A percentile compares a stretch with the other conserved stretches of the same genome.
phyloP scores from a whole-genome alignment of 805 yeast genomes.

The Maudiozyma pseudohumilis region DNA sequence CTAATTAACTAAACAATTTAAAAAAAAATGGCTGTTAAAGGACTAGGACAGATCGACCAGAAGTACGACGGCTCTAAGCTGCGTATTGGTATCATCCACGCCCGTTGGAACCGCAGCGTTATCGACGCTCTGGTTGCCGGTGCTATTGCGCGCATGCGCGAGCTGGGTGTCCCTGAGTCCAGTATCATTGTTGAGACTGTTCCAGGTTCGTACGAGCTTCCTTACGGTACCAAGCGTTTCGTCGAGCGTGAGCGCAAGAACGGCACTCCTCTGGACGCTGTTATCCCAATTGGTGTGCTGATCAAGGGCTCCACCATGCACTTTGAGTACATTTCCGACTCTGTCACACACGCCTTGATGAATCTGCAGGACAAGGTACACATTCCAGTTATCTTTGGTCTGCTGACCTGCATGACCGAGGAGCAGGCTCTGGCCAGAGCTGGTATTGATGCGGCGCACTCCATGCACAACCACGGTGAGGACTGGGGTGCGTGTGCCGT shows the following conservation, averaged over 20 bases:
- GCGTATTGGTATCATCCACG: conserved; percentile 81
- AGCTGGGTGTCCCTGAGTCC: conserved; percentile 61
- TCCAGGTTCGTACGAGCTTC: conserved; percentile 93
- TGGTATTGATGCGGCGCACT: conserved; percentile 56
- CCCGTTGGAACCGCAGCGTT: conserved; percentile 83
- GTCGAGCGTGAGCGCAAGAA: conserved; percentile 34
- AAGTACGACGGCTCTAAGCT: conserved; percentile 57
- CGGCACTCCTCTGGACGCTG: conserved; percentile 59
- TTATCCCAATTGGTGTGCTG: conserved; percentile 87
- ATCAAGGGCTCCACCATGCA: conserved; percentile 98
- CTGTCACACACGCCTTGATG: conserved; percentile 82
- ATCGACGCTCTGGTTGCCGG: conserved; percentile 77
- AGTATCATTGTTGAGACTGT: conserved; percentile 77
- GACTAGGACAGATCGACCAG: conserved; percentile 67
- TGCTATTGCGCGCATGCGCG: conserved; percentile 47
- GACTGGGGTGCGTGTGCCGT: conserved; percentile 99
- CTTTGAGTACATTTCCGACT: conserved; percentile 91
- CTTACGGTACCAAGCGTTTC: conserved; percentile 60
- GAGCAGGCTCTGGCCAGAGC: conserved; percentile 92
- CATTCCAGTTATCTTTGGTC: conserved; percentile 85
- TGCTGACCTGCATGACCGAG: conserved; percentile 86
- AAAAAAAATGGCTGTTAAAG: conserved; percentile 72
- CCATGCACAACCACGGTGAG: conserved; percentile 88
- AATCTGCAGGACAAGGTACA: conserved; percentile 55
- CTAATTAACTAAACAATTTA: too few species aligned